These are phyloP conservation scores for Physcia stellaris DNA, from an alignment of 495 filamentous ascomycete species.

Conservation along the genomic window DNA sequence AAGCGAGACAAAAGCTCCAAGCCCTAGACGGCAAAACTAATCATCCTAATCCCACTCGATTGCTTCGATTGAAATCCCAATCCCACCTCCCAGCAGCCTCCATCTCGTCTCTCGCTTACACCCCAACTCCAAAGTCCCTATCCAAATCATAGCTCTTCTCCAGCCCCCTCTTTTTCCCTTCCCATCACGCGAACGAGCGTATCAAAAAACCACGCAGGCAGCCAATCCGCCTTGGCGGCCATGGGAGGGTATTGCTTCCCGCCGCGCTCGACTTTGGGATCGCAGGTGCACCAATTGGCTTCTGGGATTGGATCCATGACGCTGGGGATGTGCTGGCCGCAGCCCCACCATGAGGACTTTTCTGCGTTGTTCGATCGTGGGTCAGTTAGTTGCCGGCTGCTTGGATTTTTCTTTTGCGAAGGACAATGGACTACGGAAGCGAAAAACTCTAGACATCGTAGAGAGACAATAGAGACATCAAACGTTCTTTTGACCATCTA, in stretches of 20 bases:
- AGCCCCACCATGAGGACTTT: slow-evolving; percentile 58
- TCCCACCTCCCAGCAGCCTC: neutral
- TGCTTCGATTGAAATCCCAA: neutral
- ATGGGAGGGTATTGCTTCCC: slow-evolving; percentile 52
- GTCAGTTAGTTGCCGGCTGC: too few relatives aligned
- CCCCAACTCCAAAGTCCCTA: neutral
- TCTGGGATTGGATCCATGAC: slow-evolving; percentile 51
- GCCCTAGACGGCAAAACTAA: too few relatives aligned
- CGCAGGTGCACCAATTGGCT: slow-evolving; percentile 48
- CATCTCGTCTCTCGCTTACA: slow-evolving; percentile 4
- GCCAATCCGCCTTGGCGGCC: slow-evolving; percentile 31
- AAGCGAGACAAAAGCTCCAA: too few relatives aligned
- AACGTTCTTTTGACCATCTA: too few relatives aligned
- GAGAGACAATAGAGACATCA: too few relatives aligned
- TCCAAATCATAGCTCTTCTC: neutral
- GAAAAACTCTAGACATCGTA: too few relatives aligned
- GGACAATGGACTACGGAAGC: too few relatives aligned
- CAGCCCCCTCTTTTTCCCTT: slow-evolving; percentile 1
- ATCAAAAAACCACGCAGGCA: slow-evolving; percentile 8
- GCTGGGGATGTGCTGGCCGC: slow-evolving; percentile 50
- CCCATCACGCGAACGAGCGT: too few relatives aligned
- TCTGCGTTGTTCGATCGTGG: too few relatives aligned
- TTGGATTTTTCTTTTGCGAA: too few relatives aligned
- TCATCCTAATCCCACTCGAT: neutral
- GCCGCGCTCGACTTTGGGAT: slow-evolving; percentile 43